phyloP scores from a whole-genome alignment of 495 filamentous ascomycete species.

The Penicillium malachiteum region DNA sequence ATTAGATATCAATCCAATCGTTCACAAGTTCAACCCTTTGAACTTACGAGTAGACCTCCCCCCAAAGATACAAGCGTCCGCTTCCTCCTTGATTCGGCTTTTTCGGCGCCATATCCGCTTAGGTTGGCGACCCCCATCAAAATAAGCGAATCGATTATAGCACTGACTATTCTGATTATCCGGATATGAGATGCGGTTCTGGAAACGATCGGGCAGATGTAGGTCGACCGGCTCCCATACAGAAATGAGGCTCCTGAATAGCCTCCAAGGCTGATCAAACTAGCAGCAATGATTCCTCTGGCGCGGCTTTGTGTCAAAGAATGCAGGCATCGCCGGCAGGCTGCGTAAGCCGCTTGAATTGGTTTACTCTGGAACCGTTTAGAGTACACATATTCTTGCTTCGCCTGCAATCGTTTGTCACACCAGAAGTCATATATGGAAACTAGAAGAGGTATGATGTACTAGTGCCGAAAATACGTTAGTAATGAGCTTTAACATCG shows the following conservation, averaged over 20 bases:
- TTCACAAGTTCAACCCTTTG: not conserved
- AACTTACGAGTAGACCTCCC: conserved; percentile 40
- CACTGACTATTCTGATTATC: conserved; percentile 23
- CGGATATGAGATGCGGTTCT: conserved; percentile 24
- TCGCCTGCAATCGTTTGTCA: conserved; percentile 29
- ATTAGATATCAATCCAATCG: conserved; percentile 5
- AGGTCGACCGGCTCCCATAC: conserved; percentile 39
- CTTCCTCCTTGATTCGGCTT: conserved; percentile 24
- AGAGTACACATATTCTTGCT: conserved; percentile 19
- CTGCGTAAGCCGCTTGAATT: conserved; percentile 18
- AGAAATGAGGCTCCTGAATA: conserved; percentile 25
- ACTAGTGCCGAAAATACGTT: conserved; percentile 16
- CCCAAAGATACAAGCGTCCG: conserved; percentile 32
- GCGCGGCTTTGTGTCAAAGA: conserved; percentile 28
- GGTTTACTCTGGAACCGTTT: conserved; percentile 20
- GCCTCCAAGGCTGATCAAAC: conserved; percentile 33
- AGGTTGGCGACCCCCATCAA: conserved; percentile 36
- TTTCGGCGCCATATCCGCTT: conserved; percentile 16
- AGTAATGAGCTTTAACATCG: not conserved
- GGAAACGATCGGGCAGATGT: conserved; percentile 44
- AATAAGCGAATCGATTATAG: conserved; percentile 36
- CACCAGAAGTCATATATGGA: conserved; percentile 46
- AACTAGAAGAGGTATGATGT: conserved; percentile 41
- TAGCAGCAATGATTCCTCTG: conserved; percentile 36
- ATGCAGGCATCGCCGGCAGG: conserved; percentile 24